Conservation (phyloP, 2,329 filamentous ascomycete species). For the Ophiostoma sp. region DNA sequence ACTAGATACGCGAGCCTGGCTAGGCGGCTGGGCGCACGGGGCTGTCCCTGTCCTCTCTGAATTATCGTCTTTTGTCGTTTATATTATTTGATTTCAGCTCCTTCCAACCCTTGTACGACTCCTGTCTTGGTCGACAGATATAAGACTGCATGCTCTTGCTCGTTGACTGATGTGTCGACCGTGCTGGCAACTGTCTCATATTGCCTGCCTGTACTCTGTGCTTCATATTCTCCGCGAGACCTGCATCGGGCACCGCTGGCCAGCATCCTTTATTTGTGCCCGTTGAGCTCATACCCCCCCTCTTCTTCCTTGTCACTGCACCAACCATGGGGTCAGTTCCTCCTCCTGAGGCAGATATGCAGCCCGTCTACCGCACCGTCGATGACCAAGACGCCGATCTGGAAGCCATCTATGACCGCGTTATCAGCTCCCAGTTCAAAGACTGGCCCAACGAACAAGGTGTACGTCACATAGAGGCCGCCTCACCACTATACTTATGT, state of each 20-base stretch:
- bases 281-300: neutral
- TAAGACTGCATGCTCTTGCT: neutral
- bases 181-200: neutral
- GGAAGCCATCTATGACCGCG: neutral
- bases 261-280: neutral
- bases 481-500: neutral
- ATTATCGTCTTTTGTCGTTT: neutral
- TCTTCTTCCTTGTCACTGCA: too few species aligned
- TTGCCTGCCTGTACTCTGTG: neutral
- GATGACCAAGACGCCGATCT: constrained; percentile 19
- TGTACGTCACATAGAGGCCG: constrained; percentile 15
- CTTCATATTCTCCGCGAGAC: constrained; percentile 3
- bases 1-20: constrained; percentile 3
- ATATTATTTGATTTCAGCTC: neutral
- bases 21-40: neutral
- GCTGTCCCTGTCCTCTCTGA: neutral
- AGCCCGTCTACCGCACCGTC: constrained; percentile 12
- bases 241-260: neutral
- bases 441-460: constrained; percentile 28
- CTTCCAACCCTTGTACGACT: neutral
- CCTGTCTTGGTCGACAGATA: neutral
- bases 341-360: neutral
- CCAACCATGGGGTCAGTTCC: constrained; percentile 10
- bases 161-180: too few species aligned
- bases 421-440: constrained; percentile 7